Evolutionary conservation across 2,329 filamentous ascomycete species (phyloP).

Genomic region (Colletotrichum noveboracense): DNA sequence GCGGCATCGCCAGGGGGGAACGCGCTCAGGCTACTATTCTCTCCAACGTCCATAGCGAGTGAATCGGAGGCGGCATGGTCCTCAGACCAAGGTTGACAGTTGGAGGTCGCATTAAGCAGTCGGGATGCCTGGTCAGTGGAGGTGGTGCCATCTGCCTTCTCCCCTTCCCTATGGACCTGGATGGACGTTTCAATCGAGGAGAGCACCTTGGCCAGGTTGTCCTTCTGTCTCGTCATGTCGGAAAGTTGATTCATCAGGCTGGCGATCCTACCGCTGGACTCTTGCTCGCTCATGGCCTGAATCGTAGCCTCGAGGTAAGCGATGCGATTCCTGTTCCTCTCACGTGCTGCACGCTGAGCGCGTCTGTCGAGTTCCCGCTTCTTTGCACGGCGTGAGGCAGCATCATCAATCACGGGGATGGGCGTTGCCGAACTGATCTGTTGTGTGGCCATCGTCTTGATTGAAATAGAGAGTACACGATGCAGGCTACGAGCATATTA

Average conservation of each 20-base stretch:
- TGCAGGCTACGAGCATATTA: neutral
- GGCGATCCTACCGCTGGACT: constrained; percentile 25
- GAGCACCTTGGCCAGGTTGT: neutral
- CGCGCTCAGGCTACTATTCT: neutral
- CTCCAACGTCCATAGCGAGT: neutral
- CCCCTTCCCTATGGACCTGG: neutral
- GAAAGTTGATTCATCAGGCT: constrained; percentile 26
- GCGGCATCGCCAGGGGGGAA: neutral
- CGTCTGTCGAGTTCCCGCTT: constrained; percentile 34
- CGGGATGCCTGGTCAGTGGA: neutral
- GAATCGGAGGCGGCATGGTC: neutral
- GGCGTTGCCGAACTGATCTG: neutral
- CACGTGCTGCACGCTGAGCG: constrained; percentile 29
- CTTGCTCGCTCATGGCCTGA: constrained; percentile 23
- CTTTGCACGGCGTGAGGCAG: constrained; percentile 17
- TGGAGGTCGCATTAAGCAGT: neutral
- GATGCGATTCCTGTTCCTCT: constrained; percentile 32
- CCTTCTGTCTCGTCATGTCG: constrained; percentile 27
- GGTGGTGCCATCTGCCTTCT: neutral
- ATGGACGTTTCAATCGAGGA: neutral
- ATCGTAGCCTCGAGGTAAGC: constrained; percentile 29
- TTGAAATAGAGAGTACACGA: neutral
- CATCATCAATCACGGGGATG: neutral
- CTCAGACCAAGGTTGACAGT: neutral
- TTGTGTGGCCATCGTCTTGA: neutral